Evolutionary conservation across 139 green algal species (phyloP).

Genomic region (Chlamydomonas sphaeroides): DNA sequence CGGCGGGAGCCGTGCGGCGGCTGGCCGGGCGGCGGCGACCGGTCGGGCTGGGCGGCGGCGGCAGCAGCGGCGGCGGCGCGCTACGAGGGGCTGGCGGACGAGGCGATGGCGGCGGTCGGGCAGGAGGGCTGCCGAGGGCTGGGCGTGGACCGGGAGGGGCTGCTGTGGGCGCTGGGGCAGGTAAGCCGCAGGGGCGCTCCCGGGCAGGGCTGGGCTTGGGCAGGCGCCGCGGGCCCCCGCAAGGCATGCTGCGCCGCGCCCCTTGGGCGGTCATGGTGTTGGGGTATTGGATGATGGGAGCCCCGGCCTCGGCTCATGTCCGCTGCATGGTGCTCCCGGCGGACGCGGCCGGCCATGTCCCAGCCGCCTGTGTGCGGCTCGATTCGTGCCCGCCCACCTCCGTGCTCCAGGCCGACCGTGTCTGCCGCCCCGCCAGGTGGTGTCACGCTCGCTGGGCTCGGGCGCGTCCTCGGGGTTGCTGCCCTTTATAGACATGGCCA

Average conservation of each 20-base stretch:
- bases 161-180: conserved; percentile 33
- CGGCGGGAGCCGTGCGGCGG: too few species aligned
- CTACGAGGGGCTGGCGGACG: conserved; percentile 1
- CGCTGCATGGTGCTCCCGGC: too few species aligned
- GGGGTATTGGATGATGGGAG: too few species aligned
- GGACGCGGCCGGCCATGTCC: too few species aligned
- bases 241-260: too few species aligned
- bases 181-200: background rate
- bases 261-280: too few species aligned
- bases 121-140: background rate
- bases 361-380: too few species aligned
- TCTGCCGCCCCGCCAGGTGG: conserved; percentile 4
- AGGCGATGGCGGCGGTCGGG: conserved; percentile 23
- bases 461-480: conserved; percentile 15
- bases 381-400: too few species aligned
- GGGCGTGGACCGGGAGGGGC: background rate
- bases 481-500: conserved; percentile 41
- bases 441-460: conserved; percentile 18
- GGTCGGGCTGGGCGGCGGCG: conserved; percentile 8
- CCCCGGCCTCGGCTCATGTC: too few species aligned
- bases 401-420: too few species aligned
- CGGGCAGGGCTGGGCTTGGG: too few species aligned
- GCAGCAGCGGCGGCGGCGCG: background rate
- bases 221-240: too few species aligned
- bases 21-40: background rate